Base-by-base conservation (phyloP, 2,329 filamentous ascomycete species). In the Incumbomyces delicatus region DNA sequence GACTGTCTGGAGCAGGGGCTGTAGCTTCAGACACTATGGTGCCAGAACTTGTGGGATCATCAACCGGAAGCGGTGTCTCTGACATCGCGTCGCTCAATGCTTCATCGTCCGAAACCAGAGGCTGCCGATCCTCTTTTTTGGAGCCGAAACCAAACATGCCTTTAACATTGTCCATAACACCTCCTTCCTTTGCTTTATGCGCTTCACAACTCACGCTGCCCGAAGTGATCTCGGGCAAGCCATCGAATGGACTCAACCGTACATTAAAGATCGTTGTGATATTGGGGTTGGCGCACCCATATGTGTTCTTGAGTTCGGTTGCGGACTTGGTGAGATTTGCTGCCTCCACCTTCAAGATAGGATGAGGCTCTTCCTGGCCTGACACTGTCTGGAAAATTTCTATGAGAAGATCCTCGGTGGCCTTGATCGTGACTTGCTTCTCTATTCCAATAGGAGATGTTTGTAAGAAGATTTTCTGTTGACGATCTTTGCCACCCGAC, bases 121-220 rank as follows among this genome's bases (percentile, higher is more conserved):
- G 75, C 66, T 95, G 85, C 47, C 90, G 85, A 29, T 55, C 56
- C 53, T 85, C 84, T 68, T 94, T 94, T 68, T 87, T 87, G 60
- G 85, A 85, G 20, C 90, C 92, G 61, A 96, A 89, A 5, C 92
- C 92, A 61, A 98, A 94, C 52, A 95, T 78, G 54, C 89, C 94
- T 74, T 98, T 98, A 55, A 96, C 87, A 36, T 87, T 89, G 60
- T 95, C 90, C 40, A 95, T 85, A 41, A 96, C 77, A 43, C 83
- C 81, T 53, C 85, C 86, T 63, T 88, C 87, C 65, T 79, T 79
- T 39, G 81, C 80, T 7, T 68, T 64, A 44, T 94, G 85, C 20
- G 83, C 78, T 62, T 94, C 86, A 60, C 92, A 98, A 63, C 89
- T 89, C 5, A 92, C 81, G 47, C 76, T 76, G n/a, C 84, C 85